phyloP scores from a whole-genome alignment of 2,329 filamentous ascomycete species.

The Domatiomyces catenatus region DNA sequence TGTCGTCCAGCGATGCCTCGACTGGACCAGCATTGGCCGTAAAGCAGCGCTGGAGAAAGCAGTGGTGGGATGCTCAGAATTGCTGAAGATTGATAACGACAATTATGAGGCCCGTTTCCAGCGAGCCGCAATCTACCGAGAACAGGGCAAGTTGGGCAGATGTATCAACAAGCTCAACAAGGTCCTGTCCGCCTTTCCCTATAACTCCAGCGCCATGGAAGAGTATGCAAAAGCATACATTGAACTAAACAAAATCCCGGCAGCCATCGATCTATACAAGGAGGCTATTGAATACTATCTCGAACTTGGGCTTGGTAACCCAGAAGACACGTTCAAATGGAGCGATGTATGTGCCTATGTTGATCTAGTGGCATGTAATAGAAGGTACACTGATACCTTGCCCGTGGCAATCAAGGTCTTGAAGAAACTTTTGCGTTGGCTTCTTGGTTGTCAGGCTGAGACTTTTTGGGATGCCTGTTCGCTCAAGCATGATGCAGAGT shows the following conservation, averaged over 20 bases:
- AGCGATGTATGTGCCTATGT: constrained; percentile 72
- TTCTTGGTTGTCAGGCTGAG: constrained; percentile 61
- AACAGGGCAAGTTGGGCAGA: constrained; percentile 31
- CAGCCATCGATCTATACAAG: constrained; percentile 37
- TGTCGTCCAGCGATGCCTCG: constrained; percentile 39
- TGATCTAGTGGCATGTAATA: constrained; percentile 49
- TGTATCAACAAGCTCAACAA: constrained; percentile 38
- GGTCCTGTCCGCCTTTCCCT: constrained; percentile 38
- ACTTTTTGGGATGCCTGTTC: constrained; percentile 57
- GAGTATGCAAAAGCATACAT: constrained; percentile 43
- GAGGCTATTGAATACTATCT: constrained; percentile 36
- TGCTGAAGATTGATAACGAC: constrained; percentile 37
- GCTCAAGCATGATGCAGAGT: constrained; percentile 66
- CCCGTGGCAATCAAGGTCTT: constrained; percentile 51
- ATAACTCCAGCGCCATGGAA: constrained; percentile 39
- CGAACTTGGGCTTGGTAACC: constrained; percentile 24
- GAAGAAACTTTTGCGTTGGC: constrained; percentile 62
- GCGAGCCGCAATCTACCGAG: constrained; percentile 40
- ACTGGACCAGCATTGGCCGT: constrained; percentile 29
- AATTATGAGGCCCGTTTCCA: constrained; percentile 39
- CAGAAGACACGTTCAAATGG: constrained; percentile 47
- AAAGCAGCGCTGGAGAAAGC: constrained; percentile 32
- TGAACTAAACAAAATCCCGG: constrained; percentile 33
- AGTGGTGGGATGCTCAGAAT: constrained; percentile 38
- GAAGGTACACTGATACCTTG: constrained; percentile 37